A percentile compares a stretch with the other conserved stretches of the same genome.
phyloP scores from a whole-genome alignment of 164 flowering plant species.

The Vitis amurensis region DNA sequence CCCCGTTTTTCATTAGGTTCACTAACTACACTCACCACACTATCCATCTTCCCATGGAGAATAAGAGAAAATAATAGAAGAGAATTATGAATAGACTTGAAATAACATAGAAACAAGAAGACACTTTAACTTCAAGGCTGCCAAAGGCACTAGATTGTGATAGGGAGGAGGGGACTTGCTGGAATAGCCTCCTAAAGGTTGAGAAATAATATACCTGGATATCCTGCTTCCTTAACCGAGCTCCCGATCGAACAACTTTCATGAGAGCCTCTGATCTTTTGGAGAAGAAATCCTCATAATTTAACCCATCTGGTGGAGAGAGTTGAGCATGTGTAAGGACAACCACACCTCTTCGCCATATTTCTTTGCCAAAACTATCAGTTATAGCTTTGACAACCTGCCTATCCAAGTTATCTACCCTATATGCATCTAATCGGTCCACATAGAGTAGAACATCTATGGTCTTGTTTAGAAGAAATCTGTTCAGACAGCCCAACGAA shows the following conservation, averaged over 20 bases:
- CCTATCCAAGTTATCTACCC: slow-evolving; percentile 91
- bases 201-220: slow-evolving; percentile 34
- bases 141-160: too few relatives aligned
- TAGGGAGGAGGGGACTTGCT: too few relatives aligned
- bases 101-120: background rate
- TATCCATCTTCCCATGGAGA: background rate
- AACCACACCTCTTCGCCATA: slow-evolving; percentile 78
- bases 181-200: background rate
- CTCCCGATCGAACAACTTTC: slow-evolving; percentile 64
- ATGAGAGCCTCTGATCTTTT: slow-evolving; percentile 84
- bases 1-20: too few relatives aligned
- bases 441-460: slow-evolving; percentile 93
- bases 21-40: background rate
- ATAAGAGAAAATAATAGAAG: background rate
- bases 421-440: slow-evolving; percentile 91
- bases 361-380: slow-evolving; percentile 81
- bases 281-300: slow-evolving; percentile 68
- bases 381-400: slow-evolving; percentile 84
- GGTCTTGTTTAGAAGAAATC: slow-evolving; percentile 90
- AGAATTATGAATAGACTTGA: background rate
- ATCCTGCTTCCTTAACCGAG: slow-evolving; percentile 55
- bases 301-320: slow-evolving; percentile 89
- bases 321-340: slow-evolving; percentile 96
- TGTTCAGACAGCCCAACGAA: slow-evolving; percentile 27
- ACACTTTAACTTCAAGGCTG: background rate